Conservation (phyloP, 2,329 filamentous ascomycete genomes). For the Aspergillus flavus region DNA sequence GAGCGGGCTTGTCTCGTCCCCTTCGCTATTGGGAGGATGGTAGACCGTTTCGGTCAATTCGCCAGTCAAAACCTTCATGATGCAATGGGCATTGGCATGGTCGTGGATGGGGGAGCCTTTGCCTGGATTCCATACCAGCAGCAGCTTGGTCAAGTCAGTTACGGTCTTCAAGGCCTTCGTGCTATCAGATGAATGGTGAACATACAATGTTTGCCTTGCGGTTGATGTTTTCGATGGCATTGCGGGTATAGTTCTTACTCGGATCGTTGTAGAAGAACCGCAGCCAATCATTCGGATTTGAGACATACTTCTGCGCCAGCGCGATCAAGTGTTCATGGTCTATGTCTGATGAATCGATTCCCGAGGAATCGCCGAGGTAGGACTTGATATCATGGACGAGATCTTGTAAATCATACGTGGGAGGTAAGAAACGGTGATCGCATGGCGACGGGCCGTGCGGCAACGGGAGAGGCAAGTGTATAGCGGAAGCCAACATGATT, state of each 20-base stretch:
- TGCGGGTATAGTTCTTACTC: constrained; percentile 37
- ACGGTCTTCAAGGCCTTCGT: neutral
- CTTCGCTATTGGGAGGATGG: constrained; percentile 15
- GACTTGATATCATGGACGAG: constrained; percentile 32
- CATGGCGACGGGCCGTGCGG: neutral
- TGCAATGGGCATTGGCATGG: constrained; percentile 40
- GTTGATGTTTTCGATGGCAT: constrained; percentile 37
- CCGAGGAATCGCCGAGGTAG: constrained; percentile 29
- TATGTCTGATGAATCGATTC: constrained; percentile 30
- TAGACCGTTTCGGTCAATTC: constrained; percentile 34
- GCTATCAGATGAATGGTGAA: neutral
- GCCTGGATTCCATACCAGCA: constrained; percentile 39
- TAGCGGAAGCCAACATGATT: neutral
- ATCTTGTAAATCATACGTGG: constrained; percentile 21
- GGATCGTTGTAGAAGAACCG: constrained; percentile 33
- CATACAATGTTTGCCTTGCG: constrained; percentile 36
- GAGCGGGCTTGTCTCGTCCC: constrained; percentile 20
- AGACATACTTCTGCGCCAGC: constrained; percentile 29
- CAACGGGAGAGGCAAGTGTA: constrained; percentile 1
- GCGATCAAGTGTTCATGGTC: constrained; percentile 30
- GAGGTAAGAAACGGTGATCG: constrained; percentile 1
- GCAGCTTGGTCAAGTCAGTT: constrained; percentile 21
- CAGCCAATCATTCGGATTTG: constrained; percentile 32
- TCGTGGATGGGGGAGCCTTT: constrained; percentile 40
- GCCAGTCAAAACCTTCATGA: constrained; percentile 40